These are phyloP conservation scores for Penicillium sumatraense DNA, from an alignment of 2,329 filamentous ascomycete genomes.

Conservation along the genomic window DNA sequence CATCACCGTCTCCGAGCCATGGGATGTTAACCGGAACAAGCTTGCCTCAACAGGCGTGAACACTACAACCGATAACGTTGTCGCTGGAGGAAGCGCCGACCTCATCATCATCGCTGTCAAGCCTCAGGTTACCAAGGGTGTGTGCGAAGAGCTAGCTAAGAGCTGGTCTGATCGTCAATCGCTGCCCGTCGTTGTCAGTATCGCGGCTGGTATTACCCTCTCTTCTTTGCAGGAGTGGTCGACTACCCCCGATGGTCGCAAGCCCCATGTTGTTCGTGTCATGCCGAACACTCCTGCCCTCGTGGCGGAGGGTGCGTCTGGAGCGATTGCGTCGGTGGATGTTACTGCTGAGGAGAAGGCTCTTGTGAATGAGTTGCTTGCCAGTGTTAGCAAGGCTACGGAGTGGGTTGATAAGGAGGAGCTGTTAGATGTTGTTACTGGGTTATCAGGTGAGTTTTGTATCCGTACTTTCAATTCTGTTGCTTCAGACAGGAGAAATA, in stretches of 20 bases:
- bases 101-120: slow-evolving; percentile 41
- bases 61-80: slow-evolving; percentile 36
- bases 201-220: slow-evolving; percentile 40
- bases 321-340: slow-evolving; percentile 32
- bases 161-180: slow-evolving; percentile 34
- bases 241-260: slow-evolving; percentile 27
- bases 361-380: slow-evolving; percentile 34
- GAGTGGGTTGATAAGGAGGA: slow-evolving; percentile 42
- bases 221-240: slow-evolving; percentile 36
- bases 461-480: background rate
- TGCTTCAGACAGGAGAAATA: too few relatives aligned
- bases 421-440: slow-evolving; percentile 42
- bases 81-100: slow-evolving; percentile 33
- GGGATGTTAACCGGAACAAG: slow-evolving; percentile 41
- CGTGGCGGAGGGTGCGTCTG: slow-evolving; percentile 38
- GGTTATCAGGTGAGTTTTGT: slow-evolving; percentile 35
- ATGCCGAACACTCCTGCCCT: slow-evolving; percentile 43
- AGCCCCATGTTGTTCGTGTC: slow-evolving; percentile 37
- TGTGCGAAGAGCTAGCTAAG: slow-evolving; percentile 40
- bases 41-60: slow-evolving; percentile 35
- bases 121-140: slow-evolving; percentile 37
- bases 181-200: slow-evolving; percentile 38
- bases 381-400: slow-evolving; percentile 37
- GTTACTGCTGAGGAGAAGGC: slow-evolving; percentile 35
- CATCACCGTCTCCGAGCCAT: slow-evolving; percentile 41